These are phyloP conservation scores for Ophiostoma ips DNA, from an alignment of 2,329 filamentous ascomycete species.

Conservation along the genomic window DNA sequence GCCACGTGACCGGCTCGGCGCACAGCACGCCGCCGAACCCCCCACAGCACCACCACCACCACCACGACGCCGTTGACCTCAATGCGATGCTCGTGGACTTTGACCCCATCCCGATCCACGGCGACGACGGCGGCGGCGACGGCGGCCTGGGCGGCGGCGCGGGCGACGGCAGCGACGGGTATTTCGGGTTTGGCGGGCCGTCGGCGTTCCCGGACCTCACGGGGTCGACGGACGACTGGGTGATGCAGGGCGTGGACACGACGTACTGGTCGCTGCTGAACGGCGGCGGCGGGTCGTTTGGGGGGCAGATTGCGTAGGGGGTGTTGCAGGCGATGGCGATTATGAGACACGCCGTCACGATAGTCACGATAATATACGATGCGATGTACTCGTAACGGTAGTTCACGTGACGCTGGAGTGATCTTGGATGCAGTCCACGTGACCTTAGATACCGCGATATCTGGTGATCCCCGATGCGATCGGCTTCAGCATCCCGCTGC, in stretches of 20 bases:
- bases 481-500: too few relatives aligned
- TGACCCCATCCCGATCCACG: constrained; percentile 5
- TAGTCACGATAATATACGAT: too few relatives aligned
- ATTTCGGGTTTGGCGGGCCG: constrained; percentile 5
- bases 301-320: constrained; percentile 1
- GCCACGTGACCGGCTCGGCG: too few relatives aligned
- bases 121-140: not conserved
- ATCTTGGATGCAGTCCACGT: too few relatives aligned
- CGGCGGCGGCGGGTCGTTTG: constrained; percentile 9
- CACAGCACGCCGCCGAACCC: not conserved
- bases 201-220: constrained; percentile 15
- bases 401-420: too few relatives aligned
- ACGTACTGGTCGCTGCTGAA: constrained; percentile 16
- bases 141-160: not conserved
- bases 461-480: too few relatives aligned
- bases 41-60: not conserved
- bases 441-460: too few relatives aligned
- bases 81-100: constrained; percentile 14
- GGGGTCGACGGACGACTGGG: constrained; percentile 14
- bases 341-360: too few relatives aligned
- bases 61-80: constrained; percentile 4
- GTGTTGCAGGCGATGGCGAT: not conserved
- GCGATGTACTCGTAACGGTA: too few relatives aligned
- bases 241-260: constrained; percentile 15
- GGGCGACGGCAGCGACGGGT: not conserved